Base-by-base conservation (phyloP, 257 asterid genomes). In the Solanum chaucha region DNA sequence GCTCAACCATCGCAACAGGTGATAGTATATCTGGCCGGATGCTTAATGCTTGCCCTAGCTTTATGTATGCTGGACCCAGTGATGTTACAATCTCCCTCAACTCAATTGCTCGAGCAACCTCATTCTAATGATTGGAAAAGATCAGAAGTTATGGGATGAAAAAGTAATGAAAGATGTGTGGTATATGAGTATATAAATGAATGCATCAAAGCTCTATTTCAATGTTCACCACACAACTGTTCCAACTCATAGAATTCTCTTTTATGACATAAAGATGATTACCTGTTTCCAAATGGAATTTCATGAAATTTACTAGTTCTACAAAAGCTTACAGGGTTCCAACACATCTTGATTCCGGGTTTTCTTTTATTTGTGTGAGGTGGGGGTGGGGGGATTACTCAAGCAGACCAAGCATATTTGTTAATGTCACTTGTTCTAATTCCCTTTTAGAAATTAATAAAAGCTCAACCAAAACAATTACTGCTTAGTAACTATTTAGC, bases 1-100 rank as follows among this genome's bases (percentile, higher is more conserved):
- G 94, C 87, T 97, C 99, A 90, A 80, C 86, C 99, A 97, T 97
- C 83, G 99, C 99, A 88, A 87, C 67, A 48, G 99, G 99, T 22
- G 99, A 97, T 86, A 97, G 89, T 88, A 97, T 92, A 89, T 97
- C 99, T 64, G 99, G 99, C 30, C 99, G 96, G 82, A 97, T 97
- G 92, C 99, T 97, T 91, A 97, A 90, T 84, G 99, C 99, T 93
- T 97, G 99, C 89, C 99, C 99, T 85, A 96, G 98, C 92, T 97
- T 97, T 88, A 97, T 97, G 89, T 97, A 97, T 87, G 99, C 99
- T 87, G 99, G 99, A 72, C 99, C 99, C 93, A 97, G 87, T 61
- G 99, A 97, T 65, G 99, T 97, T 86, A 97, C 99, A 86, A 97
- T 97, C 87, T 97, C 99, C 92, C 99, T 94, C 91, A 97, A 72